Percentiles rank a stretch among this genome's conserved stretches.
Evolutionary conservation across 2,329 filamentous ascomycete genomes (phyloP).

Genomic region (Sporothrix humicola): DNA sequence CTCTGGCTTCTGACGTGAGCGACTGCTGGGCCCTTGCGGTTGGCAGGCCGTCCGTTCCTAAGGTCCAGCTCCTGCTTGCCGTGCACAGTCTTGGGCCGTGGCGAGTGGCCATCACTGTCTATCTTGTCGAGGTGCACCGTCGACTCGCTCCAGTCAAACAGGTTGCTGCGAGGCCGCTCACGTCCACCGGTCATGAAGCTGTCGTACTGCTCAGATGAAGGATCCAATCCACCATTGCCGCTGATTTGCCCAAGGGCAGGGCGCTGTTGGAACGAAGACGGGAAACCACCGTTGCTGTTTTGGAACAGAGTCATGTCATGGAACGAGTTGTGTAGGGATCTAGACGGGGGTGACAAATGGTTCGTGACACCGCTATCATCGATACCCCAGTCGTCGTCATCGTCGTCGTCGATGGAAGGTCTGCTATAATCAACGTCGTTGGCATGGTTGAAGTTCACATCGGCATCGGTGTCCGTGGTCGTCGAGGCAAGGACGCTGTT

Average conservation of each 20-base stretch:
- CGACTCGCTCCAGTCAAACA: slow-evolving; percentile 81
- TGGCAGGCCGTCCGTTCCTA: slow-evolving; percentile 70
- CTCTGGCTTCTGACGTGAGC: slow-evolving; percentile 81
- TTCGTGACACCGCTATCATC: slow-evolving; percentile 60
- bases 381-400: slow-evolving; percentile 68
- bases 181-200: slow-evolving; percentile 35
- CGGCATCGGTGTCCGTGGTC: slow-evolving; percentile 1
- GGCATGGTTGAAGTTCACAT: slow-evolving; percentile 45
- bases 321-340: slow-evolving; percentile 53
- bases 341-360: slow-evolving; percentile 63
- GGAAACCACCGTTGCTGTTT: slow-evolving; percentile 40
- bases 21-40: slow-evolving; percentile 70
- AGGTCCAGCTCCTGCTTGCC: slow-evolving; percentile 74
- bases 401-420: slow-evolving; percentile 65
- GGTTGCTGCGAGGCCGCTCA: slow-evolving; percentile 67
- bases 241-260: slow-evolving; percentile 61
- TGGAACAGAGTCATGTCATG: slow-evolving; percentile 23
- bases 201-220: slow-evolving; percentile 42
- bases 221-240: slow-evolving; percentile 52
- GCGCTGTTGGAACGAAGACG: slow-evolving; percentile 58
- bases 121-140: slow-evolving; percentile 62
- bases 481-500: slow-evolving; percentile 18
- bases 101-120: slow-evolving; percentile 62
- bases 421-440: slow-evolving; percentile 53
- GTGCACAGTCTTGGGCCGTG: slow-evolving; percentile 75